phyloP scores from a whole-genome alignment of 306 rosid genomes.

The Begonia loranthoides region DNA sequence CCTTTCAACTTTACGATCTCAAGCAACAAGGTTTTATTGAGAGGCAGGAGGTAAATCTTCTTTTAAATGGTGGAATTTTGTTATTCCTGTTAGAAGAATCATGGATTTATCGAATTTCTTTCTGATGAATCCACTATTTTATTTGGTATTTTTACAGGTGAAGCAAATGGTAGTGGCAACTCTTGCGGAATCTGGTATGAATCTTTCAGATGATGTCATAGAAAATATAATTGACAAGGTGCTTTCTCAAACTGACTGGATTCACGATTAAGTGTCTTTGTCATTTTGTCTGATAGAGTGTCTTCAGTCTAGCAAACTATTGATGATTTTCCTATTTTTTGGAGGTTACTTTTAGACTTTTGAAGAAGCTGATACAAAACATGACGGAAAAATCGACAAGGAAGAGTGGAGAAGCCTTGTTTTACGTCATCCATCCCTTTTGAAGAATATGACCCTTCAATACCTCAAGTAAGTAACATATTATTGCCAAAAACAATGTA shows the following conservation, averaged over 20 bases:
- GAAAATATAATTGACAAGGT: slow-evolving; percentile 99
- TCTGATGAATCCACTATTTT: slow-evolving; percentile 2
- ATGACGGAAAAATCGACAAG: slow-evolving; percentile 93
- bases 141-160: slow-evolving; percentile 35
- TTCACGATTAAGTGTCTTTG: not conserved
- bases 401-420: slow-evolving; percentile 99
- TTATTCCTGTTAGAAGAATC: not conserved
- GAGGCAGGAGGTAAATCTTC: slow-evolving; percentile 73
- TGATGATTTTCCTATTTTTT: not conserved
- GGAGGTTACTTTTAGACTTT: slow-evolving; percentile 47
- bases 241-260: slow-evolving; percentile 9
- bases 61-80: not conserved
- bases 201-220: slow-evolving; percentile 88
- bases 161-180: slow-evolving; percentile 99
- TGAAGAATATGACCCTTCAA: slow-evolving; percentile 96
- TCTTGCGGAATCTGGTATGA: slow-evolving; percentile 98
- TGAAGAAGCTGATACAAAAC: slow-evolving; percentile 98
- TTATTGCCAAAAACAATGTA: not conserved
- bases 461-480: slow-evolving; percentile 64
- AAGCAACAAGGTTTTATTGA: slow-evolving; percentile 98
- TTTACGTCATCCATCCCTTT: slow-evolving; percentile 86
- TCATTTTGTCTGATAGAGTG: not conserved
- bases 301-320: not conserved
- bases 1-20: slow-evolving; percentile 93
- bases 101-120: too few relatives aligned